Evolutionary conservation across 148 eudicot species (phyloP), one percentile per base, ranked within the genome.

Genomic region (Heliosperma pusillum): DNA sequence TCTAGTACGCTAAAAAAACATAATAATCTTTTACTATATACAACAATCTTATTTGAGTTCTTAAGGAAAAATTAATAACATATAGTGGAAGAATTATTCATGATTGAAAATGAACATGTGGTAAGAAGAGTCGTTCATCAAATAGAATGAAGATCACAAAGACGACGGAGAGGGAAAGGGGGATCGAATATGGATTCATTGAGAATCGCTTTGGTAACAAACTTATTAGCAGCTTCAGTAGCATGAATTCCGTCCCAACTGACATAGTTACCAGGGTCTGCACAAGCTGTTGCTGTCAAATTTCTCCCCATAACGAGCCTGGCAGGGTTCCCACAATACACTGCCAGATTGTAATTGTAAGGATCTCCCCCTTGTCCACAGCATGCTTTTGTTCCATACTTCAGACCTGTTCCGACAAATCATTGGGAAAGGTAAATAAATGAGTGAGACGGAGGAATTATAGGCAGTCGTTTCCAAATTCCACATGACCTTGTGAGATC

Each of bases 201-300:
- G 26, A 92, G 88, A 74, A 95, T 92, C 61, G 91, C 86, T 62
- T 69, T 15, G 3, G 89, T 79, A 13, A 86, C 59, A 11, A 85
- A 24, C 85, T 85, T 92, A 81, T 90, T 92, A 12, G 99, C 94
- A 24, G 84, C 96, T 60, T 95, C 97, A 7, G 97, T 91, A 40
- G 89, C 81, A 81, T 94, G 93, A 15, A 92, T 76, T 7, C 97
- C 96, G 74, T 94, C 97, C 97, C 96, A 95, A 65, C 93, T 95
- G 15, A 89, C 92, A 60, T 90, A 92, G n/a, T 88, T 86, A 45
- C 73, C 57, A 1, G 97, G 97, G 33, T 92, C 93, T 19, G 42
- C 63, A 76, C 99, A 89, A 56, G 91, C 92, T 57, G 85, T 79
- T 44, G 96, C 89, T 20, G 87, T 87, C 36, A 89, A 61, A 12